Evolutionary conservation across 805 yeast genomes (phyloP).

Genomic region (Teunomyces panamensis): DNA sequence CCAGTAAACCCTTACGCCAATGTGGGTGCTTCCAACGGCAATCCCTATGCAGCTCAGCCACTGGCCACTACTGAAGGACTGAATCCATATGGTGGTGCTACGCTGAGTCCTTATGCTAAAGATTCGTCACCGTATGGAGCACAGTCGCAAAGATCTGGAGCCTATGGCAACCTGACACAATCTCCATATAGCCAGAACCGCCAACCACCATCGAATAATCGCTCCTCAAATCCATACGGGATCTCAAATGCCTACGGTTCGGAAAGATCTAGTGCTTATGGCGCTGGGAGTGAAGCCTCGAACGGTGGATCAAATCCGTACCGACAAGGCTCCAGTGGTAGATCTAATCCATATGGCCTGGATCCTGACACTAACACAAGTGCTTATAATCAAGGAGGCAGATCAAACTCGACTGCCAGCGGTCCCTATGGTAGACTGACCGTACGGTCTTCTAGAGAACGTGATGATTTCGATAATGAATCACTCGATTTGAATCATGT

Average conservation of each 20-base stretch:
- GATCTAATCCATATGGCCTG: background rate
- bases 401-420: background rate
- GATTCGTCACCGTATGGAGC: slow-evolving; percentile 2
- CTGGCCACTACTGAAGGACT: background rate
- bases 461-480: slow-evolving; percentile 24
- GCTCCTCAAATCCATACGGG: background rate
- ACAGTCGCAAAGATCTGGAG: background rate
- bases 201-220: background rate
- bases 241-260: background rate
- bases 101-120: slow-evolving; percentile 3
- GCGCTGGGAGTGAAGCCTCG: background rate
- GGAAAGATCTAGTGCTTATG: background rate
- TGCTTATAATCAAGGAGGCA: background rate
- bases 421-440: background rate
- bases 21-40: slow-evolving; percentile 10
- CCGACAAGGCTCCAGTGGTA: background rate
- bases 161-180: background rate
- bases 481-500: slow-evolving; percentile 38
- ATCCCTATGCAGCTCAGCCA: slow-evolving; percentile 6
- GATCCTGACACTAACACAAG: background rate
- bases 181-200: background rate
- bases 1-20: slow-evolving; percentile 44
- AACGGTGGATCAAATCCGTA: background rate
- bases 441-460: background rate
- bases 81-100: slow-evolving; percentile 8